Evolutionary conservation across 129 eudicot genomes (phyloP), one percentile per base, ranked within the genome.

Genomic region (Escallonia herrerae): DNA sequence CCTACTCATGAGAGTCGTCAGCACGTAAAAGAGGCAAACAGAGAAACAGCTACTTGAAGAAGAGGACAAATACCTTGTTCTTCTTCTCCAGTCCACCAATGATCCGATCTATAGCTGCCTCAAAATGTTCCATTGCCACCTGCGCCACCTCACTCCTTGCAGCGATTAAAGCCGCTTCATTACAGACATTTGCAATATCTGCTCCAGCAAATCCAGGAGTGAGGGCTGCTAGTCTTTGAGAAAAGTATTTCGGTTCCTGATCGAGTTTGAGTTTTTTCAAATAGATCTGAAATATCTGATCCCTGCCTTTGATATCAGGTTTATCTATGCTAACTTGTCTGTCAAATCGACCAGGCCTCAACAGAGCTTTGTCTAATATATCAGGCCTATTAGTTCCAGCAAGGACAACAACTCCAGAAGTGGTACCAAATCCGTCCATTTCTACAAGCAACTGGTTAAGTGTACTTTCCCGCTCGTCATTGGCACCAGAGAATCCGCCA

Each of bases 131-230:
- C 86, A 83, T 86, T 9, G 77, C 77, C 46, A 89, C 77, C 39
- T 68, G 22, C 56, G 75, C 11, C 58, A 79, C 74, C 74, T 86
- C 95, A 38, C 56, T 71, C 77, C 96, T 80, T 10, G 88, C 95
- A 52, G 96, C 90, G 61, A 89, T 81, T 39, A 86, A 64, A 14
- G 96, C 96, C 38, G 90, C 95, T 74, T 89, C 95, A 64, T 89
- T 89, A 60, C 96, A 89, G 62, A 86, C 95, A 86, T 89, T 89
- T 15, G 95, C 95, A 55, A 89, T 89, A 56, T 89, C 96, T 1
- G 96, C 96, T 60, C 96, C 96, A 51, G 90, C 85, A 77, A 89
- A 86, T 56, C 96, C 96, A 66, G 96, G 96, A 56, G 95, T 86
- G 65, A 89, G 78, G 58, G 84, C 96, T 56, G 96, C 88, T 58